phyloP scores from a whole-genome alignment of 192 early-diverging fungal species.

The Funneliformis mosseae region DNA sequence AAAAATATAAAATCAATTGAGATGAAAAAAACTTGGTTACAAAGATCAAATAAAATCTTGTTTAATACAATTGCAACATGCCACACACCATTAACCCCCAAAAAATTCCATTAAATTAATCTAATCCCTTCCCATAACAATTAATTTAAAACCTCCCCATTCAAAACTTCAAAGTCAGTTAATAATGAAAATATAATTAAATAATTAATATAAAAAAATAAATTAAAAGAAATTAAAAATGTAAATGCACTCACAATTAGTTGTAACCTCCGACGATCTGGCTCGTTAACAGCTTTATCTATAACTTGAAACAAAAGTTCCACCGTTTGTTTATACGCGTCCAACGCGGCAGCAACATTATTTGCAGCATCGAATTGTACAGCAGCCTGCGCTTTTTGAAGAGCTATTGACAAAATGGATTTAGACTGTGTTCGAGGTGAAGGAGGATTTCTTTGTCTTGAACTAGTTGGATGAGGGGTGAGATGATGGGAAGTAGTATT shows the following conservation, averaged over 20 bases:
- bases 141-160: not conserved
- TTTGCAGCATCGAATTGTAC: conserved; percentile 31
- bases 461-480: not conserved
- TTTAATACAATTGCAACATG: too few relatives aligned
- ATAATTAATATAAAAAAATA: not conserved
- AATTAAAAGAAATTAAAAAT: not conserved
- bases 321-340: conserved; percentile 30
- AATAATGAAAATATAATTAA: not conserved
- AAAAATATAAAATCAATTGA: too few relatives aligned
- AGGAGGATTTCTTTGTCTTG: conserved; percentile 16
- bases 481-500: conserved; percentile 28
- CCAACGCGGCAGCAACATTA: conserved; percentile 30
- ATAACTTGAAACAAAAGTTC: conserved; percentile 32
- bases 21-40: too few relatives aligned
- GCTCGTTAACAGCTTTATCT: conserved; percentile 30
- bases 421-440: conserved; percentile 34
- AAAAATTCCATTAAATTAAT: too few relatives aligned
- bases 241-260: conserved; percentile 26
- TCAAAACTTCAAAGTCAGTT: not conserved
- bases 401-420: conserved; percentile 35
- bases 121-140: not conserved
- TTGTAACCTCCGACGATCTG: conserved; percentile 33
- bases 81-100: too few relatives aligned
- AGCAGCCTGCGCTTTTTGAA: conserved; percentile 33
- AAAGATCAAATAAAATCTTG: too few relatives aligned